Percentiles rank a stretch among this genome's conserved stretches.
Evolutionary conservation across 352 stramenopile species (phyloP).

Genomic region (Peronospora belbahrii): DNA sequence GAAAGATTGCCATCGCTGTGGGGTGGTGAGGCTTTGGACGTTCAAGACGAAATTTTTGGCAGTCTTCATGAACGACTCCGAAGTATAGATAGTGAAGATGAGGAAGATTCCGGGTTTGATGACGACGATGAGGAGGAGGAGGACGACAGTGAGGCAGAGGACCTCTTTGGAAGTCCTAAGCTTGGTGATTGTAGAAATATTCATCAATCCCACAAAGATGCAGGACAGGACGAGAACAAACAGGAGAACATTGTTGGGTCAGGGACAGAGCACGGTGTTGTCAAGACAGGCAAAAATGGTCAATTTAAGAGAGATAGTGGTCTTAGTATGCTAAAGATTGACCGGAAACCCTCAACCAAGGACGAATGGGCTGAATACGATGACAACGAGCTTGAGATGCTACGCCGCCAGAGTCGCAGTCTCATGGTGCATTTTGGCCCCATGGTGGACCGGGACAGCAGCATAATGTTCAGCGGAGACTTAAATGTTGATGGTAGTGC

Average conservation of each 20-base stretch:
- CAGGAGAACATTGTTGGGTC: constrained; percentile 1
- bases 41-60: constrained; percentile 55
- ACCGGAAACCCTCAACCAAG: constrained; percentile 31
- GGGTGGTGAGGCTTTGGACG: constrained; percentile 51
- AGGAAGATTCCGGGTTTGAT: constrained; percentile 48
- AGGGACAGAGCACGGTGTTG: constrained; percentile 3
- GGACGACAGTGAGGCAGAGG: constrained; percentile 29
- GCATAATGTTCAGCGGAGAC: constrained; percentile 48
- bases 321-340: constrained; percentile 1
- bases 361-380: constrained; percentile 62
- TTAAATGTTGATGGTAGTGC: constrained; percentile 46
- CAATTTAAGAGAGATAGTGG: constrained; percentile 10
- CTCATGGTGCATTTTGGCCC: constrained; percentile 57
- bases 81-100: constrained; percentile 38
- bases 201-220: neutral
- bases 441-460: constrained; percentile 60
- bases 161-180: constrained; percentile 24
- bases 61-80: constrained; percentile 27
- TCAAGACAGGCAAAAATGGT: constrained; percentile 13
- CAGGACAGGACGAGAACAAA: constrained; percentile 5
- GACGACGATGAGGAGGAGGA: constrained; percentile 37
- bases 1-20: constrained; percentile 68
- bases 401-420: constrained; percentile 53
- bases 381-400: constrained; percentile 51
- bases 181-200: neutral